Percentiles rank a stretch among this genome's conserved stretches.
Evolutionary conservation across 2,329 filamentous ascomycete species (phyloP).

Genomic region (Aspergillus piperis): DNA sequence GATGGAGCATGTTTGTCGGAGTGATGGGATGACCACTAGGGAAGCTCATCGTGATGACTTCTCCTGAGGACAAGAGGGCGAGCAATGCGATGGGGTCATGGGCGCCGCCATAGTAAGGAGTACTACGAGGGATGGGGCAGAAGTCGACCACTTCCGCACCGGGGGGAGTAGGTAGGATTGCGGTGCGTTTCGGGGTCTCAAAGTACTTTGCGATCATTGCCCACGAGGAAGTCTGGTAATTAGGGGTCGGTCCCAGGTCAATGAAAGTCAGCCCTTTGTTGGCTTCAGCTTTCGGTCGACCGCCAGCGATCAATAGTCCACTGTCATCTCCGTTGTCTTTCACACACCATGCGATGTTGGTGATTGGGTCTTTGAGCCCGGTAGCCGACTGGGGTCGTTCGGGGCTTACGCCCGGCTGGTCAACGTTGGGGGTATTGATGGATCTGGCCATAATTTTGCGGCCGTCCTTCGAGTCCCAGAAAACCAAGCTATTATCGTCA

Average conservation of each 20-base stretch:
- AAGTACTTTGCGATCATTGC: slow-evolving; percentile 78
- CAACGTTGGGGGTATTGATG: slow-evolving; percentile 70
- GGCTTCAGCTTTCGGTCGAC: slow-evolving; percentile 65
- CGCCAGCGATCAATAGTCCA: slow-evolving; percentile 81
- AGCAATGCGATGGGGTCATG: slow-evolving; percentile 90
- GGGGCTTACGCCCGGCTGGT: slow-evolving; percentile 60
- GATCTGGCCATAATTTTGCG: slow-evolving; percentile 81
- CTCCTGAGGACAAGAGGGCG: slow-evolving; percentile 77
- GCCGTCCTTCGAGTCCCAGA: slow-evolving; percentile 92
- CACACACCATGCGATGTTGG: slow-evolving; percentile 85
- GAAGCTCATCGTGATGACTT: slow-evolving; percentile 86
- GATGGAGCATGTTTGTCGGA: slow-evolving; percentile 88
- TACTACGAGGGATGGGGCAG: slow-evolving; percentile 76
- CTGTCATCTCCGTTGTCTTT: slow-evolving; percentile 94
- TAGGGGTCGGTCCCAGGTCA: slow-evolving; percentile 83
- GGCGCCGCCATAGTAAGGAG: slow-evolving; percentile 82
- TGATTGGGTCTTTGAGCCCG: slow-evolving; percentile 70
- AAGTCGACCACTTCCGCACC: slow-evolving; percentile 78
- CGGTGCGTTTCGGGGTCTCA: slow-evolving; percentile 69
- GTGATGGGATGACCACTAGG: slow-evolving; percentile 88
- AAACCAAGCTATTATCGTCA: slow-evolving; percentile 86
- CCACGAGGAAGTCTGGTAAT: slow-evolving; percentile 91
- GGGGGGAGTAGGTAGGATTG: slow-evolving; percentile 71
- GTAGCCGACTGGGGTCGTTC: slow-evolving; percentile 47
- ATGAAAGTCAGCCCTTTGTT: slow-evolving; percentile 83